Evolutionary conservation across 768 basidiomycete species (phyloP).

Genomic region (Panaeolus cyanescens): DNA sequence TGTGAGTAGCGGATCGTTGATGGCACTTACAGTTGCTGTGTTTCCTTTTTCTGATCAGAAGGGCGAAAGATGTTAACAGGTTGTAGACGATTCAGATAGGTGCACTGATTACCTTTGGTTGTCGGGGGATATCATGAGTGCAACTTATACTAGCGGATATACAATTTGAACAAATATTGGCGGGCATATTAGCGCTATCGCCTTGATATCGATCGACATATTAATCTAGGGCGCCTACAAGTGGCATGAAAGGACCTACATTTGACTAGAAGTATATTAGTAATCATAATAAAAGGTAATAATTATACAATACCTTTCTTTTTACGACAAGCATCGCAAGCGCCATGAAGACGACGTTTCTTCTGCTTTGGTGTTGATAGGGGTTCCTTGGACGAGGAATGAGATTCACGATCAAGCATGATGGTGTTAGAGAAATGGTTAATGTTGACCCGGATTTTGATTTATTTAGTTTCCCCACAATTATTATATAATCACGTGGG

Average conservation of each 20-base stretch:
- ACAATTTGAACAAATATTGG: conserved; percentile 60
- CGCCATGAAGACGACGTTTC: conserved; percentile 43
- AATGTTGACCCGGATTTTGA: neutral
- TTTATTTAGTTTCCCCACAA: neutral
- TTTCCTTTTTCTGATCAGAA: conserved; percentile 28
- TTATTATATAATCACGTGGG: neutral
- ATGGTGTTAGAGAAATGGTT: neutral
- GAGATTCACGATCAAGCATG: conserved; percentile 3
- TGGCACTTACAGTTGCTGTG: conserved; percentile 34
- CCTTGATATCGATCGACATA: conserved; percentile 34
- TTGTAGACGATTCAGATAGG: neutral
- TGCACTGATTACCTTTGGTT: conserved; percentile 43
- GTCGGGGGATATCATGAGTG: conserved; percentile 52
- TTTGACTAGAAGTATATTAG: conserved; percentile 32
- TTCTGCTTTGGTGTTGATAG: conserved; percentile 22
- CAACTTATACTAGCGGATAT: conserved; percentile 47
- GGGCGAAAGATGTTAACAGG: neutral
- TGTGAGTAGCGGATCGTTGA: too few species aligned
- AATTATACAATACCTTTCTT: conserved; percentile 41
- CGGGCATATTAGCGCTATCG: conserved; percentile 62
- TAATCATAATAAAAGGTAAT: neutral
- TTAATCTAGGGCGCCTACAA: neutral
- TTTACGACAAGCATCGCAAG: conserved; percentile 48
- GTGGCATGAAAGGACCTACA: conserved; percentile 26
- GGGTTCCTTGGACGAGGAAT: neutral